Evolutionary conservation across 2,329 filamentous ascomycete species (phyloP).

Genomic region (Penicillium verrucosum): DNA sequence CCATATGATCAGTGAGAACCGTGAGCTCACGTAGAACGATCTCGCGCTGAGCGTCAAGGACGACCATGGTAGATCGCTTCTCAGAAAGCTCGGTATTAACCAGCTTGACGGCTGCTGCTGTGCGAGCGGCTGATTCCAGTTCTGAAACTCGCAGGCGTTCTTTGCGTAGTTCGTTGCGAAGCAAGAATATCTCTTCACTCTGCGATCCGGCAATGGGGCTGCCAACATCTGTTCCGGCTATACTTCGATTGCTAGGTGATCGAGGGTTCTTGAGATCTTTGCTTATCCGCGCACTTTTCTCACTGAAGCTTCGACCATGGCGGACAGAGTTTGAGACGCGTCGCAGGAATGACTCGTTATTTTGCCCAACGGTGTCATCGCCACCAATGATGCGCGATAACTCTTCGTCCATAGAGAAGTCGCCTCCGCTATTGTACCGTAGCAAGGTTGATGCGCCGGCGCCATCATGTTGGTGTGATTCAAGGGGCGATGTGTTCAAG

Average conservation of each 20-base stretch:
- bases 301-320: conserved; percentile 85
- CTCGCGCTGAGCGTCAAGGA: conserved; percentile 89
- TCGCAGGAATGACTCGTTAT: conserved; percentile 74
- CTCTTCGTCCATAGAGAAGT: conserved; percentile 94
- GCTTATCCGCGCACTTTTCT: conserved; percentile 56
- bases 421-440: conserved; percentile 72
- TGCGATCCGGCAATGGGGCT: conserved; percentile 65
- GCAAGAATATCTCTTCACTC: conserved; percentile 61
- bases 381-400: conserved; percentile 82
- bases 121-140: conserved; percentile 60
- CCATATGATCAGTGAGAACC: conserved; percentile 82
- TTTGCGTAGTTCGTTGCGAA: conserved; percentile 70
- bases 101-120: conserved; percentile 62
- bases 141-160: conserved; percentile 85
- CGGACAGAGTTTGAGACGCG: conserved; percentile 91
- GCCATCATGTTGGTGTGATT: conserved; percentile 38
- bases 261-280: conserved; percentile 68
- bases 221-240: conserved; percentile 59
- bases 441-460: conserved; percentile 65
- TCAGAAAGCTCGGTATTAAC: conserved; percentile 85
- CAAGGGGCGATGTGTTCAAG: conserved; percentile 41
- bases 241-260: conserved; percentile 57
- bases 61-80: conserved; percentile 92
- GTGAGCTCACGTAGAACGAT: conserved; percentile 92
- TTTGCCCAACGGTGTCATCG: conserved; percentile 55